Conservation (phyloP, 2,329 filamentous ascomycete species). For the Pezicula radicicola region DNA sequence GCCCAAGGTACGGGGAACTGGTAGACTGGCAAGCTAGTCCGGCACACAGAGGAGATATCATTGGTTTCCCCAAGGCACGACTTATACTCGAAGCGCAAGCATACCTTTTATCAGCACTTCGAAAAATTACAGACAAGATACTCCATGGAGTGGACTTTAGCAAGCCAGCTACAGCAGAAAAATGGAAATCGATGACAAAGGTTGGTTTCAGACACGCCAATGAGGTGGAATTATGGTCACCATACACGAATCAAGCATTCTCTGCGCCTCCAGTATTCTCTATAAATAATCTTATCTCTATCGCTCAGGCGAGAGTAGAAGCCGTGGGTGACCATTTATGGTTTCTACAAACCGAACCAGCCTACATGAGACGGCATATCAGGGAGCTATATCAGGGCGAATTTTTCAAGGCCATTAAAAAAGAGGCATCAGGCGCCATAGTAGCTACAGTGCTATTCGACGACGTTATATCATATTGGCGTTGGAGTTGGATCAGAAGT, state of each 20-base stretch:
- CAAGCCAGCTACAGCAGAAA: neutral
- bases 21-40: neutral
- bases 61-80: conserved; percentile 9
- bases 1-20: conserved; percentile 4
- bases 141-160: neutral
- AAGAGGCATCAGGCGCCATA: neutral
- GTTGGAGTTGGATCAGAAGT: conserved; percentile 2
- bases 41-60: conserved; percentile 4
- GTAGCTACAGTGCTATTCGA: neutral
- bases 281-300: neutral
- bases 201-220: neutral
- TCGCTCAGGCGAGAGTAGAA: neutral
- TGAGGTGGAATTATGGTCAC: conserved; percentile 1
- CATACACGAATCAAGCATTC: conserved; percentile 13
- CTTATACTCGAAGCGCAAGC: conserved; percentile 13
- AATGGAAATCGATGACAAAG: neutral
- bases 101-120: neutral
- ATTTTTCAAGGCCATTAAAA: neutral
- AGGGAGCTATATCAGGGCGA: neutral
- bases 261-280: conserved; percentile 7
- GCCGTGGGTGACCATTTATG: conserved; percentile 8
- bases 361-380: conserved; percentile 1
- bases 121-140: neutral
- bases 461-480: conserved; percentile 5
- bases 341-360: conserved; percentile 10